Conservation (phyloP, 306 rosid species). For the Gastrolobium villosum region DNA sequence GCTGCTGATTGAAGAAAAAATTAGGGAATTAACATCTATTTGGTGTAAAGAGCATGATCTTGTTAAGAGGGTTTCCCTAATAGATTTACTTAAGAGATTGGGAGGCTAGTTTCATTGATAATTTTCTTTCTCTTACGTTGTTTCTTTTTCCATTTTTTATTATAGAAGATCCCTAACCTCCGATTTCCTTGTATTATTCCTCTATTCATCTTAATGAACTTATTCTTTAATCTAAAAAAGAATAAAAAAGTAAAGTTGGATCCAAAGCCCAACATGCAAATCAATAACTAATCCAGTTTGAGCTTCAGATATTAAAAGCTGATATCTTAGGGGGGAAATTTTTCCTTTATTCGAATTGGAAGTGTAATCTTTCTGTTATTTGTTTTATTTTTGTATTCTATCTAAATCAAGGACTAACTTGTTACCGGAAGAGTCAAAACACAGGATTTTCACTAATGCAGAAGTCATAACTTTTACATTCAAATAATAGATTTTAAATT, state of each 20-base stretch:
- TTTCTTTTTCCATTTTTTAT: neutral
- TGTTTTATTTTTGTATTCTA: no score
- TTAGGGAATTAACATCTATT: no score
- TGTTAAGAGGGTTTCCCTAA: neutral
- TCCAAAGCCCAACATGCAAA: neutral
- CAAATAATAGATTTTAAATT: no score
- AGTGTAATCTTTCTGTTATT: neutral
- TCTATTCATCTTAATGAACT: neutral
- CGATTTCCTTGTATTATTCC: neutral
- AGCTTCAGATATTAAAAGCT: conserved; percentile 18
- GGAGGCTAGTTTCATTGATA: no score
- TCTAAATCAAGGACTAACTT: conserved; percentile 14
- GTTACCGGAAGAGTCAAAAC: no score
- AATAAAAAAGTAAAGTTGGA: neutral
- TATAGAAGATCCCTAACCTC: neutral
- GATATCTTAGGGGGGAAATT: no score
- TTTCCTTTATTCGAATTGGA: no score
- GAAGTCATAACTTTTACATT: no score
- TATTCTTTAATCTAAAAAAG: neutral
- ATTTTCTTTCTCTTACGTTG: no score
- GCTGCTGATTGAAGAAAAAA: neutral
- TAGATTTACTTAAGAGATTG: no score
- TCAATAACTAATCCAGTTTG: neutral
- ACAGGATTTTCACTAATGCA: no score
- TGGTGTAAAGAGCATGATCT: neutral